Conservation (phyloP, 352 stramenopile species). For the Globisporangium cystogenes region DNA sequence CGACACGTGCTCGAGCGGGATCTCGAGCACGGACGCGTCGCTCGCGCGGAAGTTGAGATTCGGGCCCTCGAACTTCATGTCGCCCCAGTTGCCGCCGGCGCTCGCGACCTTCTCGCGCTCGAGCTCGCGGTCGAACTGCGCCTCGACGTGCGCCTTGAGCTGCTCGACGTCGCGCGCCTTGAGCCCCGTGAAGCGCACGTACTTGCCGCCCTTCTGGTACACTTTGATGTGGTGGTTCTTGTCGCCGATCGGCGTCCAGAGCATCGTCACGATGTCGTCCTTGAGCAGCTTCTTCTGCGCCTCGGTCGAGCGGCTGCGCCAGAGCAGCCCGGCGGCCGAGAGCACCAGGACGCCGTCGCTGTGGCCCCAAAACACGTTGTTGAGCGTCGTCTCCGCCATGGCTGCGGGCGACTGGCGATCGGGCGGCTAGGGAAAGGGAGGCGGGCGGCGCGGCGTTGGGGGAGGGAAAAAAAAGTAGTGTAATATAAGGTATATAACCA, state of each 20-base stretch:
- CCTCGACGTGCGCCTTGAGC: conserved; percentile 66
- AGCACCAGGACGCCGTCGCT: conserved; percentile 79
- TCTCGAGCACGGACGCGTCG: conserved; percentile 67
- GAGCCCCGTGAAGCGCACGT: conserved; percentile 80
- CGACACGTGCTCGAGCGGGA: conserved; percentile 72
- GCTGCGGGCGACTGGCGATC: no score
- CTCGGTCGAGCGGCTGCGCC: conserved; percentile 72
- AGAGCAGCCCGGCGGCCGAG: conserved; percentile 63
- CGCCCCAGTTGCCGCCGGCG: conserved; percentile 90
- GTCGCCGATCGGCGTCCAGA: conserved; percentile 75
- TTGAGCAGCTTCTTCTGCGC: conserved; percentile 83
- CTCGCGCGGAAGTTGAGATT: conserved; percentile 79
- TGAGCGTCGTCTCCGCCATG: conserved; percentile 65
- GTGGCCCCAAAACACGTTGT: conserved; percentile 86
- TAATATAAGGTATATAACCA: no score
- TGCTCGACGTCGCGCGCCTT: conserved; percentile 58
- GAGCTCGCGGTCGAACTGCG: conserved; percentile 85
- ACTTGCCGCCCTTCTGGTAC: conserved; percentile 80
- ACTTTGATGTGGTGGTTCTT: conserved; percentile 85
- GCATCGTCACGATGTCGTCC: conserved; percentile 82
- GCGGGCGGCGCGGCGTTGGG: no score
- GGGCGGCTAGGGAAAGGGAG: no score
- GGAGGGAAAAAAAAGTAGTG: no score
- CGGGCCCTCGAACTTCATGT: conserved; percentile 90
- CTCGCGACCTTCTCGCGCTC: conserved; percentile 88